Evolutionary conservation across 2,329 filamentous ascomycete genomes (phyloP).

Genomic region (Calonectria pseudoreteaudii): DNA sequence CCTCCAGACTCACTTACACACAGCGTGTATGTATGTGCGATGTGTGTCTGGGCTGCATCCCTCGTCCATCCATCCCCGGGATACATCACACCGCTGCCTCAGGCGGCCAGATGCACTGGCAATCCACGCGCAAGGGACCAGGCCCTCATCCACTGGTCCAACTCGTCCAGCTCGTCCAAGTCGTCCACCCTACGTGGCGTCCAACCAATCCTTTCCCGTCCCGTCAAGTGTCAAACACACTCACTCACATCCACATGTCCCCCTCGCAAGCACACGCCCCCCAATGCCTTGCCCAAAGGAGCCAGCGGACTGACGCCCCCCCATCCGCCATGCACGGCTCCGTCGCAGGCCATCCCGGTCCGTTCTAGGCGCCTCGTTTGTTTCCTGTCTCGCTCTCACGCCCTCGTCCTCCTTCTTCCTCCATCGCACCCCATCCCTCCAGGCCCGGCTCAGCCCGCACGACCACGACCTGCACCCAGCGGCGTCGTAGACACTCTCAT

Average conservation of each 20-base stretch:
- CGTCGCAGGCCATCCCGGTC: slow-evolving; percentile 17
- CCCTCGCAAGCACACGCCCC: background rate
- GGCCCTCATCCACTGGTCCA: background rate
- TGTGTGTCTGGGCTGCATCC: background rate
- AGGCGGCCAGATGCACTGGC: background rate
- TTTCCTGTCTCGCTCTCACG: slow-evolving; percentile 17
- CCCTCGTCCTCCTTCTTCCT: slow-evolving; percentile 23
- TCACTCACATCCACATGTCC: slow-evolving; percentile 14
- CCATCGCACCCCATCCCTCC: slow-evolving; percentile 21
- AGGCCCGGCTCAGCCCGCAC: slow-evolving; percentile 14
- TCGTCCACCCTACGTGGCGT: background rate
- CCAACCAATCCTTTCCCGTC: slow-evolving; percentile 36
- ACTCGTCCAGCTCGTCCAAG: background rate
- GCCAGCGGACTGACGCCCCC: background rate
- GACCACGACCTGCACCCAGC: slow-evolving; percentile 40
- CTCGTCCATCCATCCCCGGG: background rate
- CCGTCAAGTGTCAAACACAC: slow-evolving; percentile 24
- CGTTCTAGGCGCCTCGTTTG: slow-evolving; percentile 22
- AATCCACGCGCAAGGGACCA: background rate
- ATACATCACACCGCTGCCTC: background rate
- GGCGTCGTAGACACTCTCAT: slow-evolving; percentile 40
- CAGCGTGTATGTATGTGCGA: background rate
- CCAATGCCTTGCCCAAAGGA: background rate
- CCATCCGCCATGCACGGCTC: slow-evolving; percentile 17
- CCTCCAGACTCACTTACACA: background rate